Conservation (phyloP, 2,329 filamentous ascomycete species). For the Diaporthe destruens region DNA sequence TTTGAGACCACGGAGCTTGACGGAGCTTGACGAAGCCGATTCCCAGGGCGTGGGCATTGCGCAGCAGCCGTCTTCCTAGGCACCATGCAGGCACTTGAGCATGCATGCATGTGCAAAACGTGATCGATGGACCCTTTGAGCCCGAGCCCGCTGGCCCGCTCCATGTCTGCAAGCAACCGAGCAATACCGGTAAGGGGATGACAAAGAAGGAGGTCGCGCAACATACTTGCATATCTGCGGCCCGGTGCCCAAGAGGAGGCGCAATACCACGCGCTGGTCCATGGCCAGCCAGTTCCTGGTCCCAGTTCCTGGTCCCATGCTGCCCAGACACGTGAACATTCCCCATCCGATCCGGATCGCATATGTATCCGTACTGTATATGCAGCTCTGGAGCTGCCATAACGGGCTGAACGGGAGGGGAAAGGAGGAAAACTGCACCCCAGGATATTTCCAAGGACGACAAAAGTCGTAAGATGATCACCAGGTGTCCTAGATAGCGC, state of each 20-base stretch:
- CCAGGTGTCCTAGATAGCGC: slow-evolving; percentile 31
- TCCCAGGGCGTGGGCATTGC: neutral
- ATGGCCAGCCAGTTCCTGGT: neutral
- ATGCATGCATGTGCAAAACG: neutral
- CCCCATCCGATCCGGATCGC: neutral
- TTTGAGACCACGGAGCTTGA: slow-evolving; percentile 13
- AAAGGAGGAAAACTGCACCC: too few relatives aligned
- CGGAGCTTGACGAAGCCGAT: slow-evolving; percentile 27
- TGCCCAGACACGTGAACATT: neutral
- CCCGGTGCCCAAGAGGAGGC: neutral
- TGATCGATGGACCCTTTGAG: slow-evolving; percentile 3
- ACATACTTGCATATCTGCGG: neutral
- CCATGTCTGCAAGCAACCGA: neutral
- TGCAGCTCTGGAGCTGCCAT: too few relatives aligned
- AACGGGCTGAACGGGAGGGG: neutral
- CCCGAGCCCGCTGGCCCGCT: neutral
- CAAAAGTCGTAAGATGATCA: slow-evolving; percentile 36
- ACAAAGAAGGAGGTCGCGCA: neutral
- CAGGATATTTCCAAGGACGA: neutral
- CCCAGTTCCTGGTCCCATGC: neutral
- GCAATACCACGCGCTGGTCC: neutral
- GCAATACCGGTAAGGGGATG: neutral
- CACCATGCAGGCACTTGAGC: neutral
- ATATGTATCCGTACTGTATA: too few relatives aligned
- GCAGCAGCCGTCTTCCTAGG: neutral